Evolutionary conservation across 352 stramenopile species (phyloP), one percentile per base, ranked within the genome.

Genomic region (Globisporangium barbulae): DNA sequence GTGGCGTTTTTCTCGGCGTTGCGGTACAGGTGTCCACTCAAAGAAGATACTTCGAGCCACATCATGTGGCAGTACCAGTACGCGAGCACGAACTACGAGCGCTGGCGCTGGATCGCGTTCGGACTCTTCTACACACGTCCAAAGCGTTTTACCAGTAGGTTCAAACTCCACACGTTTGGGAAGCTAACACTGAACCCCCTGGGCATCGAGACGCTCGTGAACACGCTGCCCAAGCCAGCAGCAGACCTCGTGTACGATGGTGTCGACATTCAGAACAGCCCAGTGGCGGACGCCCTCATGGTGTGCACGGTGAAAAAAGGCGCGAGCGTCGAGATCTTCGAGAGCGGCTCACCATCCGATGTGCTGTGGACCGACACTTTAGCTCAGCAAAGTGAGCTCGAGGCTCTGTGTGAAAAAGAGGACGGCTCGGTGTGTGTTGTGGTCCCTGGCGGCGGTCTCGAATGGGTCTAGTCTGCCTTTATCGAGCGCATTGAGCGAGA

Each of bases 61-160:
- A 28, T 12, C 5, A 13, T 5, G 9, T 8, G 12, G 39, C 7
- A 21, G 31, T n/a, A 28, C 33, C 33, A 21, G n/a, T 25, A 52
- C 44, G 44, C n/a, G 1, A n/a, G 28, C 9, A 50, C 13, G 19
- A 50, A 21, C 5, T 3, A 7, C 2, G 54, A 59, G 19, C 53
- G 28, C 47, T 71, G 65, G 59, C 54, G 65, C 52, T 71, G 65
- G 65, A 21, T 67, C 30, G 60, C 65, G 22, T 64, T 71, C 37
- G 55, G 60, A 19, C 55, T 71, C 15, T 68, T 68, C 41, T 71
- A 68, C 33, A 54, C 65, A 19, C 60, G 65, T 0, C 60, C 65
- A 2, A 64, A 59, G 48, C 60, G 65, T 7, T 71, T 68, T 17
- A 60, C 65, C 0, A 6, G 31, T 0, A n/a, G 2, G 0, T 49